These are phyloP conservation scores for Straminergon stramineum DNA, from an alignment of 225 moss, liverwort and hornwort species.

Conservation along the genomic window DNA sequence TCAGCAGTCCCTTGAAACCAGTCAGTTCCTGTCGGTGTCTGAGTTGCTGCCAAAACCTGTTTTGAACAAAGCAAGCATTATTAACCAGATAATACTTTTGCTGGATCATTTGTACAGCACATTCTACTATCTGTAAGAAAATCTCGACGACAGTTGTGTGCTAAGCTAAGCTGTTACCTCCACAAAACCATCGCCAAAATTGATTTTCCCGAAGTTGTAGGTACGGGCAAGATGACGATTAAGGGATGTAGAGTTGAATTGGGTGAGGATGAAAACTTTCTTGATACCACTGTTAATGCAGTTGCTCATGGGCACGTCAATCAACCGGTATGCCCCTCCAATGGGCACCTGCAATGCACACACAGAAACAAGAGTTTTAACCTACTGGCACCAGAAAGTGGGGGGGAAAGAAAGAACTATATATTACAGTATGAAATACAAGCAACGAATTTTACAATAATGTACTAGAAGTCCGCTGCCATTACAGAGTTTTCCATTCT, in stretches of 20 bases:
- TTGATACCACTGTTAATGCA: slow-evolving; percentile 52
- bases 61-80: neutral
- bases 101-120: neutral
- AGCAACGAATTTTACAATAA: neutral
- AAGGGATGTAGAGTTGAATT: slow-evolving; percentile 46
- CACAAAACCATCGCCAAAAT: slow-evolving; percentile 47
- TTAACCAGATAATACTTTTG: neutral
- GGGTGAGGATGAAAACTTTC: slow-evolving; percentile 49
- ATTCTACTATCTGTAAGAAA: neutral
- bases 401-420: too few relatives aligned
- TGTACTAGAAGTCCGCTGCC: neutral
- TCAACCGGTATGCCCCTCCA: slow-evolving; percentile 39
- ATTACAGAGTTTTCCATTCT: neutral
- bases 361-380: neutral
- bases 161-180: slow-evolving; percentile 1
- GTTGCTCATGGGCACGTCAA: slow-evolving; percentile 62
- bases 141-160: neutral
- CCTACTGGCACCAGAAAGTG: neutral
- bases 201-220: slow-evolving; percentile 42
- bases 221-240: slow-evolving; percentile 50
- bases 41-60: slow-evolving; percentile 81
- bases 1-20: slow-evolving; percentile 95
- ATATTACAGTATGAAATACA: neutral
- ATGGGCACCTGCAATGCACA: slow-evolving; percentile 30
- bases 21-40: slow-evolving; percentile 59